Evolutionary conservation across 441 rosid genomes (phyloP), one percentile per base, ranked within the genome.

Genomic region (Hura crepitans): DNA sequence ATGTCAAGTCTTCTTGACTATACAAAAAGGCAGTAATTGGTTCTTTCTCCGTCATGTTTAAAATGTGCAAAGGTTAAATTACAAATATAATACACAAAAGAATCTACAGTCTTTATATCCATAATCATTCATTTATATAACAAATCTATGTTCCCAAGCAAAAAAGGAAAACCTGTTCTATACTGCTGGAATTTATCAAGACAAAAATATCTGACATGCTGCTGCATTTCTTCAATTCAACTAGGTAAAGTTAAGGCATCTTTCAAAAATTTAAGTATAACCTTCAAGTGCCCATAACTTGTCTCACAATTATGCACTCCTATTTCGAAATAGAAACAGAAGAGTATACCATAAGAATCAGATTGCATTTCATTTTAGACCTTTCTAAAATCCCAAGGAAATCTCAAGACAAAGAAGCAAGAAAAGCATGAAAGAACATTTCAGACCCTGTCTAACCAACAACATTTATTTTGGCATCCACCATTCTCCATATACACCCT

Each of bases 21-120:
- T 80, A 91, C 96, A 42, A 13, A 42, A 68, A 0, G 15, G 46
- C 46, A 42, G n/a, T 42, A 11, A 42, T 42, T 12, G 0, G 46
- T 42, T 42, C 13, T 12, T 42, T 42, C 46, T 11, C 13, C 10
- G 10, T 13, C 2, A 42, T 42, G 15, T 42, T 42, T 42, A 42
- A 42, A 42, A 42, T 53, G 57, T 14, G 1, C 30, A 9, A 27
- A 45, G 13, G 42, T 42, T 2, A 35, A 23, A 20, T 20, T 45
- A 59, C n/a, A 33, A 27, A 27, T 14, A 10, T 33, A 23, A 67
- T 27, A 6, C 2, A 33, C 20, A 20, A 18, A 22, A 56, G 1
- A 1, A 45, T 45, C 15, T 33, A 22, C 20, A 18, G 27, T 15
- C 6, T 42, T 42, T 42, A 42, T 12, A 42, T 42, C 14, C 14